Evolutionary conservation across 768 basidiomycete genomes (phyloP).

Genomic region (Lepiota venenata): DNA sequence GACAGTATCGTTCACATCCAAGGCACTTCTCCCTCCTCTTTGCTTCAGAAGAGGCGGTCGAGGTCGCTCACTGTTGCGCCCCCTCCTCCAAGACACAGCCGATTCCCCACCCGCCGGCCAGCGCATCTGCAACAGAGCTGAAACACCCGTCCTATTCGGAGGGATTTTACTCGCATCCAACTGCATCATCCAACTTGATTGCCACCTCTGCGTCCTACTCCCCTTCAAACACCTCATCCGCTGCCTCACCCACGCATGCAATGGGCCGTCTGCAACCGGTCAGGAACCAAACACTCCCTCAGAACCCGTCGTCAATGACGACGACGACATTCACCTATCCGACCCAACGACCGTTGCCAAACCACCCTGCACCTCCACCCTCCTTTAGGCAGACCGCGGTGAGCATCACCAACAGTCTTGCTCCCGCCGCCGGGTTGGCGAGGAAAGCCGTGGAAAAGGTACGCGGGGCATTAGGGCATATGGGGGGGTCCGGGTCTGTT

Average conservation of each 20-base stretch:
- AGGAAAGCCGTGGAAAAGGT: constrained; percentile 78
- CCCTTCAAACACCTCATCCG: constrained; percentile 5
- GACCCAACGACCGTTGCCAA: constrained; percentile 5
- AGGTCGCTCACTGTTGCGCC: constrained; percentile 53
- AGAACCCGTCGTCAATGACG: constrained; percentile 15
- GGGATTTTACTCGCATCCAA: constrained; percentile 22
- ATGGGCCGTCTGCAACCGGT: constrained; percentile 26
- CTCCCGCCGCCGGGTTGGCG: constrained; percentile 71
- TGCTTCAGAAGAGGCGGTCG: constrained; percentile 56
- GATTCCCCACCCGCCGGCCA: constrained; percentile 23
- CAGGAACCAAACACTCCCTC: constrained; percentile 19
- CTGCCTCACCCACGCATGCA: constrained; percentile 13
- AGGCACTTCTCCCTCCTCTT: constrained; percentile 39
- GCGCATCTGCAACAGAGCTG: constrained; percentile 26
- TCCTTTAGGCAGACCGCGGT: constrained; percentile 48
- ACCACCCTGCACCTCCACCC: constrained; percentile 21
- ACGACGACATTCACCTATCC: constrained; percentile 6
- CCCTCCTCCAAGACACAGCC: constrained; percentile 16
- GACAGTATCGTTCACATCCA: not conserved
- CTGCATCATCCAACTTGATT: constrained; percentile 17
- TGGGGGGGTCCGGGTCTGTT: constrained; percentile 38
- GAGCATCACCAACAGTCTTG: constrained; percentile 66
- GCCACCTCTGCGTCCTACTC: constrained; percentile 5
- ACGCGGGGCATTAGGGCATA: constrained; percentile 57
- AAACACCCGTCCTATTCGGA: constrained; percentile 32